Conservation (phyloP, 1,139 yeast species). For the Suhomyces bribrorum region DNA sequence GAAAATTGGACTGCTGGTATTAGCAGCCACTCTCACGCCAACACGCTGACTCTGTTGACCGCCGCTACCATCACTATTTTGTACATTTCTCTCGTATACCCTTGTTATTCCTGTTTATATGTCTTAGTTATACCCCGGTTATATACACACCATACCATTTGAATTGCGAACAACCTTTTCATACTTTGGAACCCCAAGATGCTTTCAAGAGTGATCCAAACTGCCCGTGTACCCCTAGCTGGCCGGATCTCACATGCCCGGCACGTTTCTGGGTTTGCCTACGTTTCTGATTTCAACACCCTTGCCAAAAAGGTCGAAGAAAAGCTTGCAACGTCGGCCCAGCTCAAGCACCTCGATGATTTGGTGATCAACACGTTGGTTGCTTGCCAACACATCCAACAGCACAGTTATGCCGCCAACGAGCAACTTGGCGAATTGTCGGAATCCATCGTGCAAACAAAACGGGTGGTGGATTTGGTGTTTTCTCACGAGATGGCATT, state of each 20-base stretch:
- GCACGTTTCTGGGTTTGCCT: slow-evolving; percentile 8
- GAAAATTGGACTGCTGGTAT: too few species aligned
- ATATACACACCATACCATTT: background rate
- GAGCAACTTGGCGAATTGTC: slow-evolving; percentile 13
- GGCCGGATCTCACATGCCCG: background rate
- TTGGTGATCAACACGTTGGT: slow-evolving; percentile 7
- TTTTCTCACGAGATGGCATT: slow-evolving; percentile 26
- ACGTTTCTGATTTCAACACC: slow-evolving; percentile 11
- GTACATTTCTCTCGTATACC: background rate
- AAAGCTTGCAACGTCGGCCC: slow-evolving; percentile 1
- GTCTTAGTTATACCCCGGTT: background rate
- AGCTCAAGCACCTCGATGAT: slow-evolving; percentile 1
- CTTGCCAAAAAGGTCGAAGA: slow-evolving; percentile 11
- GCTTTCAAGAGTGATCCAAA: background rate
- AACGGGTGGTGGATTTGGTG: slow-evolving; percentile 17
- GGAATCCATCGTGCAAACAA: slow-evolving; percentile 11
- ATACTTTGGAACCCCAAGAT: background rate
- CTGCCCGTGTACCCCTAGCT: too few species aligned
- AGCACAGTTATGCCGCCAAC: slow-evolving; percentile 10
- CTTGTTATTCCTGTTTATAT: background rate
- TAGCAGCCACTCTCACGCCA: too few species aligned
- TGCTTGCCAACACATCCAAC: slow-evolving; percentile 10
- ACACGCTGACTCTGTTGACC: too few species aligned
- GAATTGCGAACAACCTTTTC: background rate
- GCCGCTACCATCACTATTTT: background rate